Evolutionary conservation across 2,329 filamentous ascomycete genomes (phyloP).

Genomic region (Neonectria hederae): DNA sequence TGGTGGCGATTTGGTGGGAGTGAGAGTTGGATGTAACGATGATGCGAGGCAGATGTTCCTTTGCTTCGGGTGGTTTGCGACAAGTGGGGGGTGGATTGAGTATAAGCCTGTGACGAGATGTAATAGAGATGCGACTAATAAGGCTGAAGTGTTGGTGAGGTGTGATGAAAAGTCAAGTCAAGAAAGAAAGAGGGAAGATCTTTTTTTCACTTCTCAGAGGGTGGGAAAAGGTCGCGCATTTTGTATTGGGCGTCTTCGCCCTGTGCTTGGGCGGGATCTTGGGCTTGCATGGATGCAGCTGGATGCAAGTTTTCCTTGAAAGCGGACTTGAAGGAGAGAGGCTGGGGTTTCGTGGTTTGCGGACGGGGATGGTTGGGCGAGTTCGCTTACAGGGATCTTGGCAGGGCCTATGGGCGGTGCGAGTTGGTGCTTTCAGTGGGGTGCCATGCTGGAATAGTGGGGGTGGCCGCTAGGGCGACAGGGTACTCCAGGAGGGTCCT

Average conservation of each 20-base stretch:
- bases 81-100: neutral
- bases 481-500: neutral
- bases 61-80: neutral
- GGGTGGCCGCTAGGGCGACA: neutral
- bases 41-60: neutral
- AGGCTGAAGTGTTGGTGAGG: neutral
- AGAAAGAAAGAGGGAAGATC: neutral
- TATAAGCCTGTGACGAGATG: neutral
- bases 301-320: slow-evolving; percentile 3
- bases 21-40: slow-evolving; percentile 15
- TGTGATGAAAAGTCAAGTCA: neutral
- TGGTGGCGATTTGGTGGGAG: slow-evolving; percentile 47
- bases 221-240: slow-evolving; percentile 13
- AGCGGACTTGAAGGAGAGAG: neutral
- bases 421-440: neutral
- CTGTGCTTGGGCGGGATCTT: neutral
- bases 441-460: neutral
- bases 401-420: slow-evolving; percentile 3
- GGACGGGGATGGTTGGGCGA: slow-evolving; percentile 5
- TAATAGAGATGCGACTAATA: neutral
- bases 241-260: slow-evolving; percentile 16
- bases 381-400: neutral
- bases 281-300: neutral
- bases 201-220: slow-evolving; percentile 13
- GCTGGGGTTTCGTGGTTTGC: slow-evolving; percentile 15